A percentile compares a stretch with the other conserved stretches of the same genome.
Evolutionary conservation across 495 filamentous ascomycete genomes (phyloP).

Genomic region (Daldinia vernicosa): DNA sequence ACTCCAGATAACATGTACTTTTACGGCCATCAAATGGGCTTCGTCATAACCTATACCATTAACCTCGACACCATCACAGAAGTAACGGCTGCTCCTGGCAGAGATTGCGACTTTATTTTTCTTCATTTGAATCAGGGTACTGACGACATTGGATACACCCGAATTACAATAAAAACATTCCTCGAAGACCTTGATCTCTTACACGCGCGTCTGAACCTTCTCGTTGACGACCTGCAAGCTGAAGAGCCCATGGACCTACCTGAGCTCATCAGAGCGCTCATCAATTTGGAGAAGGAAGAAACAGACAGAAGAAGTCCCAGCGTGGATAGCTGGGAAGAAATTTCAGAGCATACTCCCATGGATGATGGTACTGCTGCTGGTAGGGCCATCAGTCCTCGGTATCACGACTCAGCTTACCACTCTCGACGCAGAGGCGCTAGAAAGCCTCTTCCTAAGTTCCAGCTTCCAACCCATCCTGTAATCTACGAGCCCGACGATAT

Average conservation of each 20-base stretch:
- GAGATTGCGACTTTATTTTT: slow-evolving; percentile 93
- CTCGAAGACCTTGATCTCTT: slow-evolving; percentile 85
- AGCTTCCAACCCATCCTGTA: slow-evolving; percentile 83
- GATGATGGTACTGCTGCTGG: slow-evolving; percentile 62
- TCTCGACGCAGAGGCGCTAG: slow-evolving; percentile 61
- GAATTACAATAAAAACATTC: slow-evolving; percentile 90
- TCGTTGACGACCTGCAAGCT: slow-evolving; percentile 78
- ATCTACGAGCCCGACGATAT: slow-evolving; percentile 84
- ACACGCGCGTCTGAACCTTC: slow-evolving; percentile 81
- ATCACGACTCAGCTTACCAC: slow-evolving; percentile 67
- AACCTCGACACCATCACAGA: slow-evolving; percentile 80
- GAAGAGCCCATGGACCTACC: slow-evolving; percentile 66
- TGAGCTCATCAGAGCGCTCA: slow-evolving; percentile 57
- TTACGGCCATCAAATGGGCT: slow-evolving; percentile 92
- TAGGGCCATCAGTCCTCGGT: slow-evolving; percentile 52
- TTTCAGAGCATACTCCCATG: slow-evolving; percentile 69
- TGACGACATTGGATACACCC: slow-evolving; percentile 69
- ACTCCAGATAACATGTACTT: slow-evolving; percentile 90
- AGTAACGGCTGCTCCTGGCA: slow-evolving; percentile 87
- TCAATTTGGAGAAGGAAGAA: slow-evolving; percentile 69
- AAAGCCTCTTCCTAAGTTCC: slow-evolving; percentile 76
- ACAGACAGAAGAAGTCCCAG: slow-evolving; percentile 71
- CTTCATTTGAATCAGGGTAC: slow-evolving; percentile 75
- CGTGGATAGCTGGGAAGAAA: slow-evolving; percentile 93
- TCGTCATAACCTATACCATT: slow-evolving; percentile 82